These are phyloP conservation scores for Fragilaria crotonensis DNA, from an alignment of 108 stramenopile species.

Conservation along the genomic window DNA sequence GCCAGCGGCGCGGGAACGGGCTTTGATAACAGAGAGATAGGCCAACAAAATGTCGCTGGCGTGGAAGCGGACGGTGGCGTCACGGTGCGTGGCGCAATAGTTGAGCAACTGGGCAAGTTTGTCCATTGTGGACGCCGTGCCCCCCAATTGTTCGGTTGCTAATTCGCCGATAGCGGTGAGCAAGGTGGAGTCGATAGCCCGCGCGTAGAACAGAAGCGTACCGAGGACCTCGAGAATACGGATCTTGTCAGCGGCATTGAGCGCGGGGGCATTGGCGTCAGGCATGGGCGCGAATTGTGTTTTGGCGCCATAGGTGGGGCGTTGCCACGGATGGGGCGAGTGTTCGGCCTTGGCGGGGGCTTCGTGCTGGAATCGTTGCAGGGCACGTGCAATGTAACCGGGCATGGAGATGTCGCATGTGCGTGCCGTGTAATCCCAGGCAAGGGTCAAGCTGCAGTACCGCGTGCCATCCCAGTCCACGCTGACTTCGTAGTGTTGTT, in stretches of 20 bases:
- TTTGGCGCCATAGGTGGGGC: too few species aligned
- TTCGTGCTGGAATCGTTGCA: background rate
- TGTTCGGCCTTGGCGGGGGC: background rate
- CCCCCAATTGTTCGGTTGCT: constrained; percentile 1
- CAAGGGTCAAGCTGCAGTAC: constrained; percentile 19
- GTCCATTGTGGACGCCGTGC: background rate
- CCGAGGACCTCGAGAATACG: constrained; percentile 5
- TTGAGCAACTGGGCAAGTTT: too few species aligned
- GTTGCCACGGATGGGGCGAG: too few species aligned
- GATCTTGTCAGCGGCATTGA: background rate
- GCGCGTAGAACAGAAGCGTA: too few species aligned
- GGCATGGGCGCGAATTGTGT: too few species aligned
- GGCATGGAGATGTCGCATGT: too few species aligned
- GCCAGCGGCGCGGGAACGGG: too few species aligned
- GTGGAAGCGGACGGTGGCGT: constrained; percentile 1
- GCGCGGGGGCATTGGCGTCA: background rate
- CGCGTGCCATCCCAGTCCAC: constrained; percentile 21
- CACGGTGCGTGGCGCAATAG: too few species aligned
- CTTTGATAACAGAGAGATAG: too few species aligned
- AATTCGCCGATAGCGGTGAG: background rate
- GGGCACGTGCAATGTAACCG: too few species aligned
- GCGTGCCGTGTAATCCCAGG: constrained; percentile 24
- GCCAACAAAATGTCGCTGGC: constrained; percentile 3
- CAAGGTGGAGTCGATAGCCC: background rate
- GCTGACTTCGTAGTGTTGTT: background rate